Evolutionary conservation across 495 filamentous ascomycete species (phyloP).

Genomic region (Oleoguttula mirabilis): DNA sequence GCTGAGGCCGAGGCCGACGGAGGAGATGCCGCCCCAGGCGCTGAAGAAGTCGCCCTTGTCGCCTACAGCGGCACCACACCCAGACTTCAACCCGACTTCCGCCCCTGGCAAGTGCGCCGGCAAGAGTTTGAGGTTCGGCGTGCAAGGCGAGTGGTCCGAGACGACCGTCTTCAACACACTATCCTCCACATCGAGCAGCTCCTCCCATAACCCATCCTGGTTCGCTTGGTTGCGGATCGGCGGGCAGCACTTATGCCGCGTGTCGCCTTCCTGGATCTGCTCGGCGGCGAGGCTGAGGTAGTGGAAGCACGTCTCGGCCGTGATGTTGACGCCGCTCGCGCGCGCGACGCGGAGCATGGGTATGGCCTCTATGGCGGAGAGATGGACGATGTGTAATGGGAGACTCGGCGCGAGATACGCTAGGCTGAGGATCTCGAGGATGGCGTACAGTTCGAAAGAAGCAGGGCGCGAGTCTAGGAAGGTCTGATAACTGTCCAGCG

Average conservation of each 20-base stretch:
- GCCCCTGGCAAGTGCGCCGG: conserved; percentile 45
- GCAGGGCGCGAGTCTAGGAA: conserved; percentile 87
- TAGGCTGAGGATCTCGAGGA: conserved; percentile 72
- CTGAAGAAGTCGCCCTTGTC: conserved; percentile 74
- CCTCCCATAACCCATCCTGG: conserved; percentile 75
- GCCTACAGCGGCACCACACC: conserved; percentile 20
- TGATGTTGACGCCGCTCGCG: conserved; percentile 71
- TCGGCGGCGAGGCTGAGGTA: conserved; percentile 89
- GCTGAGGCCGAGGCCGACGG: conserved; percentile 79
- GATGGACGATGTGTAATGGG: conserved; percentile 85
- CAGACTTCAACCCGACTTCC: conserved; percentile 4
- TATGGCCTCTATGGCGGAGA: conserved; percentile 87
- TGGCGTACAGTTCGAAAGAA: conserved; percentile 82
- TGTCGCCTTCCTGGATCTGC: conserved; percentile 76
- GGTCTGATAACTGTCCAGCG: conserved; percentile 70
- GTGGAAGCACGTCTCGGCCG: conserved; percentile 96
- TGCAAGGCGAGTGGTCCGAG: conserved; percentile 95
- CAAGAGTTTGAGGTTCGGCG: conserved; percentile 82
- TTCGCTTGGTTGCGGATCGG: conserved; percentile 78
- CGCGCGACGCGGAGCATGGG: conserved; percentile 74
- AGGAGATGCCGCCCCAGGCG: conserved; percentile 92
- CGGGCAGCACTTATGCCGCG: conserved; percentile 93
- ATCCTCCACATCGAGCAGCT: conserved; percentile 36
- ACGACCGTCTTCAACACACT: conserved; percentile 87
- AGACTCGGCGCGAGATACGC: conserved; percentile 72